Evolutionary conservation across 768 basidiomycete species (phyloP), one percentile per base, ranked within the genome.

Genomic region (Cystoderma amianthinum): DNA sequence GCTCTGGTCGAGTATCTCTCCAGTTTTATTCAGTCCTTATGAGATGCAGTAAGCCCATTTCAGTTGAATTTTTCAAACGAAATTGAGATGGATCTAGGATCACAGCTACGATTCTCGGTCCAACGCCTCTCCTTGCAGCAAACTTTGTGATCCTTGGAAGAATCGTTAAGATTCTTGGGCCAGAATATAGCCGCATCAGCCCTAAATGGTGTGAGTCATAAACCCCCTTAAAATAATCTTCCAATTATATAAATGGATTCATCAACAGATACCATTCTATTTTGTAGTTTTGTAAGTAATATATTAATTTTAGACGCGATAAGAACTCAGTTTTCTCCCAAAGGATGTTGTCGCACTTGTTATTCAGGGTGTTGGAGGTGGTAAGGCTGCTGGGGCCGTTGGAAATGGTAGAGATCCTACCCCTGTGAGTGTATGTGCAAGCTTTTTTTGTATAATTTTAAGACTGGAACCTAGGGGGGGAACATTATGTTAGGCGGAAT

Each of bases 351-450:
- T 79, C 23, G 72, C 81, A 7, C 66, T 86, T 17, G 56, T 76
- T 18, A 60, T 83, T 2, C 83, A 86, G 59, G 82, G 73, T 20
- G 57, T 71, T 13, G 83, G 83, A 28, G 82, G 82, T 18, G 82
- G 71, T 0, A 50, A 67, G 16, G 80, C 80, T 0, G 65, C 72
- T 3, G 53, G 56, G 1, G 68, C 60, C 5, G 56, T 46, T 1
- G n/a, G n/a, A n/a, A n/a, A 50, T 46, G 12, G 39, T 50, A 7
- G 44, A 45, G 24, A 36, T 20, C 46, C 52, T 43, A 32, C 45
- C 35, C 42, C 45, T 13, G 53, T 39, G 20, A n/a, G 12, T 16
- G 20, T 16, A 16, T 19, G 12, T 20, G 17, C 30, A n/a, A 21
- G 15, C 35, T 10, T 24, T 21, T 2, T 11, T 22, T 21, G 4